Percentiles rank a stretch among this genome's conserved stretches.
These are phyloP conservation scores for Melocanna baccifera DNA, from an alignment of 176 grass and related monocot genomes.

Conservation along the genomic window DNA sequence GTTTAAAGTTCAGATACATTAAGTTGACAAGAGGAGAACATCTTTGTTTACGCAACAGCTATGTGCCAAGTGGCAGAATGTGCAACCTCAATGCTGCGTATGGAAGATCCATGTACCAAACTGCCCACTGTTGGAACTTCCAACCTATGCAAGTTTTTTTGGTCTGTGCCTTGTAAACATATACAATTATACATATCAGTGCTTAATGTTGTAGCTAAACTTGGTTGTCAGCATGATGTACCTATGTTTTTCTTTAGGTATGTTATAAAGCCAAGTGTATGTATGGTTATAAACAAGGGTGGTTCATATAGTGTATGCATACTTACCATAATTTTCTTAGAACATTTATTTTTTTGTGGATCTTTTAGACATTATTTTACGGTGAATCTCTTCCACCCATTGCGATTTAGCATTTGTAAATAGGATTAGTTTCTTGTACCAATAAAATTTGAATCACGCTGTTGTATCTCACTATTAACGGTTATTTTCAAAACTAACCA, in stretches of 20 bases:
- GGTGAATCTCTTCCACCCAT: neutral
- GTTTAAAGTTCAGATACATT: neutral
- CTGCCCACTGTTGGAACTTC: neutral
- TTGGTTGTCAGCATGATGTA: neutral
- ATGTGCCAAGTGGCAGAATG: neutral
- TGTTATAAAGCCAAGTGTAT: neutral
- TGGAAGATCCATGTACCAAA: neutral
- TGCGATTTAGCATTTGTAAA: neutral
- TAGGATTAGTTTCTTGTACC: neutral
- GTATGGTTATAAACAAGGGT: neutral
- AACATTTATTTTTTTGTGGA: neutral
- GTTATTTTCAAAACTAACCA: too few species aligned
- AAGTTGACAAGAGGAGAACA: neutral
- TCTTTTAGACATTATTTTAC: neutral
- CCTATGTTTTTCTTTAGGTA: neutral
- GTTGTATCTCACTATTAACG: too few species aligned
- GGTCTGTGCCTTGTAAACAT: neutral
- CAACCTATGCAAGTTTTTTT: neutral
- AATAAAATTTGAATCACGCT: too few species aligned
- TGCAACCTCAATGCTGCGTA: neutral
- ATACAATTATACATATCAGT: neutral
- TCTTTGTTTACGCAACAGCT: neutral
- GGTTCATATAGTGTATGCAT: neutral
- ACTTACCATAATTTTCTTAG: neutral
- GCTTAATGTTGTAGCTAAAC: neutral